Evolutionary conservation across 306 rosid genomes (phyloP), one percentile per base, ranked within the genome.

Genomic region (Cucumis sativus): DNA sequence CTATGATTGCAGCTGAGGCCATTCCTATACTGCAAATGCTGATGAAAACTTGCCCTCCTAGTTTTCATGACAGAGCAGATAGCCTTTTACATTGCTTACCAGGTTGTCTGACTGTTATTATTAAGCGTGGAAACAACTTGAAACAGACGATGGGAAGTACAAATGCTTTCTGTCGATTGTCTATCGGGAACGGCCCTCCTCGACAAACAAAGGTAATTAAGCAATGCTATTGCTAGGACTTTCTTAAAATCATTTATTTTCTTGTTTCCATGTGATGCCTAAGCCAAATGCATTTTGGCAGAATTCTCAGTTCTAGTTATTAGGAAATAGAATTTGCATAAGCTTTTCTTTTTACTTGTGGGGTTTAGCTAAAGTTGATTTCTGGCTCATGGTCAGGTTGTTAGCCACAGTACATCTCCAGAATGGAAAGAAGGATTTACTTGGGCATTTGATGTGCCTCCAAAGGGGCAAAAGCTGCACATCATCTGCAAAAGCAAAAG

Each of bases 391-490:
- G 67, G 64, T 8, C 79, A 95, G 98, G 96, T 95, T 4, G 94
- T 95, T 82, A 91, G 86, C 88, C 97, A 89, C 69, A 89, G 89
- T 83, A 87, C 86, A 49, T 89, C 92, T 57, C 98, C 98, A 18
- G 98, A 95, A 83, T 95, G 98, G 98, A 87, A 95, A 80, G 98
- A 95, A 92, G 97, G 98, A 33, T 95, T 95, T 89, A 90, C 93
- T 0, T 95, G 98, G 98, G 97, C 89, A 59, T 95, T 92, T 78
- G 97, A 95, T 78, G 96, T 90, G 45, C 98, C 98, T 81, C 97
- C 97, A 30, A 95, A 92, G 87, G 97, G 98, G 81, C 98, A 95
- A 78, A 95, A 92, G 81, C 91, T 95, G 77, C 91, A 95, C 76
- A 92, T 95, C 76, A 74, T 92, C 74, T 95, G 98, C 90, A 95